Evolutionary conservation across 2,329 filamentous ascomycete species (phyloP).

Genomic region (Ophiocordyceps camponoti-floridani): DNA sequence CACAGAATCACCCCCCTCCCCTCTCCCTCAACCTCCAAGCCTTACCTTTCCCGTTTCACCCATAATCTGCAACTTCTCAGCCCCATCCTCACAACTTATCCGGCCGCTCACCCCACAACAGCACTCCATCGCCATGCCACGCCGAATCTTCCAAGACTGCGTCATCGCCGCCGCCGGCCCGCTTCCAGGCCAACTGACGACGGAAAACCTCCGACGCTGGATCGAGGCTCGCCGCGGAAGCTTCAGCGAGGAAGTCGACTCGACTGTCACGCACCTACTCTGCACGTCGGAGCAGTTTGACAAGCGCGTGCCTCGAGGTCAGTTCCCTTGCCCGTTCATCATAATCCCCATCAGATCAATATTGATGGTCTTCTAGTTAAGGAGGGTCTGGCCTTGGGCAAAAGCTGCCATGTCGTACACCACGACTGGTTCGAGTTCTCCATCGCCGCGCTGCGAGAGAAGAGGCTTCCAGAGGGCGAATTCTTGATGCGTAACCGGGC

Average conservation of each 20-base stretch:
- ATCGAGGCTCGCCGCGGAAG: constrained; percentile 41
- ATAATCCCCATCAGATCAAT: background rate
- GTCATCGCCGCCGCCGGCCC: constrained; percentile 40
- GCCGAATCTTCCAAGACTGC: constrained; percentile 30
- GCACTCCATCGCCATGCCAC: constrained; percentile 9
- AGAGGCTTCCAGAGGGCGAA: constrained; percentile 11
- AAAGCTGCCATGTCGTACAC: constrained; percentile 22
- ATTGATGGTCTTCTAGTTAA: constrained; percentile 13
- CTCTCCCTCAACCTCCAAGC: background rate
- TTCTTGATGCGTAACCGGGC: constrained; percentile 23
- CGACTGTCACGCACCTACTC: constrained; percentile 54
- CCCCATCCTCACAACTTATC: background rate
- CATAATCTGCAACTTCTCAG: too few relatives aligned
- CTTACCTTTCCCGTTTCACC: too few relatives aligned
- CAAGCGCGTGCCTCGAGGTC: constrained; percentile 19
- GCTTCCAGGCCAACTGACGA: constrained; percentile 28
- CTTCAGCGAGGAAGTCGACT: constrained; percentile 31
- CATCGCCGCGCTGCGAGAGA: constrained; percentile 10
- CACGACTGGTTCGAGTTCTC: constrained; percentile 36
- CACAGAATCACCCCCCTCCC: too few relatives aligned
- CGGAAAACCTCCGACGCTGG: constrained; percentile 47
- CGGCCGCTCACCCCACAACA: too few relatives aligned
- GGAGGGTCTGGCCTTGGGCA: constrained; percentile 16
- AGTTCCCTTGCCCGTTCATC: background rate
- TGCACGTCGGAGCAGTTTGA: constrained; percentile 44